Evolutionary conservation across 106 monocot species (phyloP).

Genomic region (Ottelia alismoides): DNA sequence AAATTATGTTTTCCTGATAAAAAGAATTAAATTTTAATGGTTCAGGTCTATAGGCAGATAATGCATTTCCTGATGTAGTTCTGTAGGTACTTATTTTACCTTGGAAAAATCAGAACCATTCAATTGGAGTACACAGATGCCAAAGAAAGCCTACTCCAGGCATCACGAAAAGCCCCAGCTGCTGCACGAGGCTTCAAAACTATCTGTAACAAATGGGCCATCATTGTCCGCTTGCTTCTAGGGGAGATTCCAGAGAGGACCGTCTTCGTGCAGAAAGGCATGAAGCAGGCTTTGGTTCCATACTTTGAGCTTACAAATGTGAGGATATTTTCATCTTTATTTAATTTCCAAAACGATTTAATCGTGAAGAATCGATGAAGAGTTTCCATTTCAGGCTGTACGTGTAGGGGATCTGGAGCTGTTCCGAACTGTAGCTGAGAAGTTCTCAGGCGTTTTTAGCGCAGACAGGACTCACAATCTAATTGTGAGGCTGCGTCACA

Average conservation of each 20-base stretch:
- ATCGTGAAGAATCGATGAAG: not conserved
- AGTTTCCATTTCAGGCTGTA: constrained; percentile 57
- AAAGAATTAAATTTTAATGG: not conserved
- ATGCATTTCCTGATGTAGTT: constrained; percentile 30
- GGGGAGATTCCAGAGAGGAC: constrained; percentile 97
- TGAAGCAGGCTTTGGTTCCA: constrained; percentile 82
- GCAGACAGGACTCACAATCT: constrained; percentile 65
- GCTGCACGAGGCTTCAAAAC: constrained; percentile 83
- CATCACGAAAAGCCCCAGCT: constrained; percentile 81
- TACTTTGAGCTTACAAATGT: constrained; percentile 99
- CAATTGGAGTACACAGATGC: constrained; percentile 98
- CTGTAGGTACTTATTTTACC: constrained; percentile 82
- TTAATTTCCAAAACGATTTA: not conserved
- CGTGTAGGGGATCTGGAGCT: constrained; percentile 89
- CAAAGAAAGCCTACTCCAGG: constrained; percentile 90
- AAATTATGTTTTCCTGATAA: no score
- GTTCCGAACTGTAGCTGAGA: constrained; percentile 70
- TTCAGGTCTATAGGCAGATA: not conserved
- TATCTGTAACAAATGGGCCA: constrained; percentile 95
- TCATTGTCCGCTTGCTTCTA: constrained; percentile 80
- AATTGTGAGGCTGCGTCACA: constrained; percentile 94
- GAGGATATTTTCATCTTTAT: constrained; percentile 4
- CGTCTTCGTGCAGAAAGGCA: constrained; percentile 97
- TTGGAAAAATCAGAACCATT: constrained; percentile 95
- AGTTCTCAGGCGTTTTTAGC: constrained; percentile 54